Base-by-base conservation (phyloP, 2,329 filamentous ascomycete species). In the Whalleya microplaca region DNA sequence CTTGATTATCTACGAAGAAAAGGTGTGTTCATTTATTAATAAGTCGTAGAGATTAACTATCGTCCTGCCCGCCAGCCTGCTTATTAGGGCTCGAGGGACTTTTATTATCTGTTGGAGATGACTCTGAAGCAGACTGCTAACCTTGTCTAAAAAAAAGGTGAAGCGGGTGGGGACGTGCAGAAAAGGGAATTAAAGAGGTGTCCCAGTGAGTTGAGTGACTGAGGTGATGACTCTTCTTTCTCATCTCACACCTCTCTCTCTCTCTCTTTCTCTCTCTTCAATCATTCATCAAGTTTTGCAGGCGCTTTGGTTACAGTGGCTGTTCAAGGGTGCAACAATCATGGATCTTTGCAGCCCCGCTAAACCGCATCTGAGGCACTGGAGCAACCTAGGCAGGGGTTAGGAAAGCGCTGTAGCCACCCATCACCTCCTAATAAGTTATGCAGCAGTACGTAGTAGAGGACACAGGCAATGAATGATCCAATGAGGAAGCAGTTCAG, bases 281-380 rank as follows among this genome's bases (percentile, higher is more conserved):
- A 42, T 29, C 52, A n/a, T n/a, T n/a, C n/a, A n/a, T n/a, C 53
- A 32, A n/a, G 41, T 55, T 57, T 55, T 53, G 48, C 51, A 41
- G 43, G n/a, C n/a, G 21, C 50, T 21, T 51, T 56, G 60, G 50
- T 49, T 46, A 27, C 50, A 45, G 56, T 57, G 40, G 51, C 48
- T 62, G 47, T 29, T 29, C 27, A 29, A 12, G 12, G 55, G 46
- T 55, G 53, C 53, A 48, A 43, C 55, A 55, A 47, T 53, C 51
- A n/a, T n/a, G n/a, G n/a, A n/a, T n/a, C n/a, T n/a, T 50, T 62
- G 59, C 61, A 66, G 53, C 10, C n/a, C 20, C 56, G 48, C 64
- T 66, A 65, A 58, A 46, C 63, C 41, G 18, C 32, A 61, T 64
- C 42, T 5, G 58, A n/a, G 20, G 23, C 21, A 42, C 53, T 64